Base-by-base conservation (phyloP, 2,329 filamentous ascomycete genomes). In the Colletotrichum sp. region DNA sequence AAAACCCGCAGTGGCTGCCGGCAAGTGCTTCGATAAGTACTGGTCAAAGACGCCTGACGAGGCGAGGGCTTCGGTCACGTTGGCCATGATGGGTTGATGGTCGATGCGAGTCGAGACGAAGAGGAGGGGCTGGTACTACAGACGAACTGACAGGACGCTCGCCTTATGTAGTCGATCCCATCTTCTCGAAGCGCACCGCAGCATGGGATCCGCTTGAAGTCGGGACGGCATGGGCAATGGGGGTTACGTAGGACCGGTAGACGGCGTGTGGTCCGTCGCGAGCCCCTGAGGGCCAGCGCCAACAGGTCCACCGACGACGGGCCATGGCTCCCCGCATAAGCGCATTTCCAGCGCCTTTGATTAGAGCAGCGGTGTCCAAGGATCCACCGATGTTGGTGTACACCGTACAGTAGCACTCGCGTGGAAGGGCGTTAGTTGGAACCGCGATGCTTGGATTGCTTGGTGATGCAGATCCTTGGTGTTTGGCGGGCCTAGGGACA, bases 391-490 rank as follows among this genome's bases (percentile, higher is more conserved):
- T 18, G 13, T 39, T 21, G 59, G 34, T 66, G 55, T 28, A 28
- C 21, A 18, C 55, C 4, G 39, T 30, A 55, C 16, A 13, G 63
- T 68, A 67, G 36, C 68, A 61, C 61, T 71, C 55, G 57, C 52
- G n/a, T 65, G 26, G 30, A 15, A 24, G 18, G 18, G 24, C 34
- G 10, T 32, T 48, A 60, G 63, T 24, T 48, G 30, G 34, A 48
- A 48, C 26, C 61, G 55, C 68, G 63, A 57, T 48, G 39, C 39
- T n/a, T 48, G 39, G 39, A 48, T 48, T 34, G 39, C 32, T 67
- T 64, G 16, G 57, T 28, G 39, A 59, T 43, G 73, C 69, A 48
- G 72, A 75, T 67, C 61, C 59, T 60, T 61, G 68, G 39, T 74
- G 59, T 70, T 74, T 36, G 48, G 48, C 52, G 36, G 67, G 57